Conservation (phyloP, 23 red algal species). For the Gracilaria gracilis region DNA sequence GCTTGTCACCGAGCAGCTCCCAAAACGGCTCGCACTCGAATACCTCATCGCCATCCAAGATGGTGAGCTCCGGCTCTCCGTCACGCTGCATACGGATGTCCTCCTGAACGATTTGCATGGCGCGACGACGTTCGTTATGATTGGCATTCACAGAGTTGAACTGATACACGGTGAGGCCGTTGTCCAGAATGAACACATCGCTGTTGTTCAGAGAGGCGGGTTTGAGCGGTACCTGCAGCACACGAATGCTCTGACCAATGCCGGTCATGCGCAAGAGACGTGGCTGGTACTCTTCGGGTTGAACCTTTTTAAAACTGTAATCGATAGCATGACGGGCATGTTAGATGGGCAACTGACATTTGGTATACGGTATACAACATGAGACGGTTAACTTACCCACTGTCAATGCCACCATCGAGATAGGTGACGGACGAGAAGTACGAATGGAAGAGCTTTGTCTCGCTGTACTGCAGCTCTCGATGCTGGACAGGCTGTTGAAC, state of each 20-base stretch:
- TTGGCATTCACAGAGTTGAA: conserved; percentile 49
- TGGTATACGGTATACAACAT: neutral
- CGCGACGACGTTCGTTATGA: conserved; percentile 61
- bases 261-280: conserved; percentile 58
- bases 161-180: conserved; percentile 70
- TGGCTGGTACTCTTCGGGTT: conserved; percentile 72
- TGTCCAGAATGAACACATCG: conserved; percentile 80
- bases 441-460: conserved; percentile 62
- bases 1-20: conserved; percentile 66
- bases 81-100: conserved; percentile 63
- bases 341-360: neutral
- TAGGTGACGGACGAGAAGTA: conserved; percentile 74
- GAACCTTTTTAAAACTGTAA: conserved; percentile 54
- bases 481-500: conserved; percentile 58
- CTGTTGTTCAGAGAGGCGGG: conserved; percentile 59
- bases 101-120: conserved; percentile 62
- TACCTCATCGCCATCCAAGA: conserved; percentile 73
- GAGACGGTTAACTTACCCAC: conserved; percentile 46
- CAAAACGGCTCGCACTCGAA: conserved; percentile 53
- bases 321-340: too few relatives aligned
- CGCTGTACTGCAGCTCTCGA: conserved; percentile 74
- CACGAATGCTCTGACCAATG: conserved; percentile 44
- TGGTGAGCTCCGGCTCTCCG: conserved; percentile 56
- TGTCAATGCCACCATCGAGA: conserved; percentile 76
- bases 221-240: conserved; percentile 68